Percentiles rank a stretch among this genome's conserved stretches.
Evolutionary conservation across 208 protist species (phyloP).

Genomic region (Porcisia hertigi): DNA sequence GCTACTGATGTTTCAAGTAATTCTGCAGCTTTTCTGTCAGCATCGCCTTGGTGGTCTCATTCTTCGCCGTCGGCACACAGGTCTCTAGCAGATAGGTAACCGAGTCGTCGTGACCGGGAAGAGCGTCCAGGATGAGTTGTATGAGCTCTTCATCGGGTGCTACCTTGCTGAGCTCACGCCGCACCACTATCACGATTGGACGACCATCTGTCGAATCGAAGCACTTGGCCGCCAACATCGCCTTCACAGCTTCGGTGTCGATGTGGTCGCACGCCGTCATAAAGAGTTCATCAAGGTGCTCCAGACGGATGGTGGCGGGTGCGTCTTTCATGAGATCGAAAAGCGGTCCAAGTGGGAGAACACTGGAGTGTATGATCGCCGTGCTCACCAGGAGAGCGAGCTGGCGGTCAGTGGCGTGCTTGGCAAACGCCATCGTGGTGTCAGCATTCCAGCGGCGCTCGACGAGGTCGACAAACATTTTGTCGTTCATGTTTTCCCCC

Average conservation of each 20-base stretch:
- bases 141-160: conserved; percentile 55
- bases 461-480: conserved; percentile 69
- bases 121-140: conserved; percentile 41
- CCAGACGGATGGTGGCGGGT: conserved; percentile 41
- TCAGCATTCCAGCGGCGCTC: conserved; percentile 50
- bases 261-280: conserved; percentile 66
- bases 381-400: conserved; percentile 59
- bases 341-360: conserved; percentile 44
- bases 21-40: conserved; percentile 35
- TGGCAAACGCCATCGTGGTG: conserved; percentile 51
- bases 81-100: conserved; percentile 48
- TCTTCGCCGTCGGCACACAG: conserved; percentile 40
- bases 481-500: conserved; percentile 36
- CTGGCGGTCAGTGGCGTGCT: conserved; percentile 67
- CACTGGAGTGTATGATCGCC: conserved; percentile 59
- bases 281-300: conserved; percentile 74
- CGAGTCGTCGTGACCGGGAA: conserved; percentile 42
- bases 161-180: conserved; percentile 43
- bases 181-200: conserved; percentile 59
- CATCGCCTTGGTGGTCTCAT: conserved; percentile 31
- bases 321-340: conserved; percentile 64
- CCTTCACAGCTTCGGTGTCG: conserved; percentile 54
- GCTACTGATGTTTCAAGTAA: conserved; percentile 19
- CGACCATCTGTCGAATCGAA: conserved; percentile 56
- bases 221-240: conserved; percentile 64